Evolutionary conservation across 805 yeast species (phyloP), one percentile per base, ranked within the genome.

Genomic region (Candida palmyrensis): DNA sequence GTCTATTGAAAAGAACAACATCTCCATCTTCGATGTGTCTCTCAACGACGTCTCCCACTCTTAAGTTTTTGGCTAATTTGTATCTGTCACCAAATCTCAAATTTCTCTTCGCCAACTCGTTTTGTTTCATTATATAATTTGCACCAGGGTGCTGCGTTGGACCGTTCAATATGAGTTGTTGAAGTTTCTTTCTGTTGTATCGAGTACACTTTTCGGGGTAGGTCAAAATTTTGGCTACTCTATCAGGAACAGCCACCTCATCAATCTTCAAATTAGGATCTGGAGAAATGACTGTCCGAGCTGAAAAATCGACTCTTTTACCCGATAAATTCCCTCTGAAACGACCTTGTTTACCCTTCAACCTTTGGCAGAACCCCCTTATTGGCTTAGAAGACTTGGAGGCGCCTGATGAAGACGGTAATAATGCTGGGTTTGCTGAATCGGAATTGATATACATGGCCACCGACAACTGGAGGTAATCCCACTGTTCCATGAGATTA

Each of bases 401-500:
- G 3, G 58, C 54, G 1, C 77, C 74, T 41, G 75, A 75, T 14
- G 73, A 66, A 18, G 84, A 82, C 2, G 96, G 95, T 42, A 79
- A 55, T 56, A 79, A 70, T 4, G 88, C 78, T 10, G 89, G 88
- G 36, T 81, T 78, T 11, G 89, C 92, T 19, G 95, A 82, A 59
- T 92, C 99, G 1, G 96, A 86, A 57, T 92, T 92, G 49, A 92
- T 92, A 56, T 92, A 92, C 87, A 92, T 85, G 14, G 98, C 99
- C 30, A 92, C 89, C 1, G 96, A 84, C 33, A 92, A 69, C 60
- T 92, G 99, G 44, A 92, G 63, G 54, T 86, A 92, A 53, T 92
- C 99, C 99, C 99, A 92, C 53, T 92, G 98, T 52, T 90, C 97
- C 96, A 92, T 89, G 60, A 92, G 70, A 49, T 86, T 86, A 43